Evolutionary conservation across 257 asterid species (phyloP), one percentile per base, ranked within the genome.

Genomic region (Ehretia macrophylla): DNA sequence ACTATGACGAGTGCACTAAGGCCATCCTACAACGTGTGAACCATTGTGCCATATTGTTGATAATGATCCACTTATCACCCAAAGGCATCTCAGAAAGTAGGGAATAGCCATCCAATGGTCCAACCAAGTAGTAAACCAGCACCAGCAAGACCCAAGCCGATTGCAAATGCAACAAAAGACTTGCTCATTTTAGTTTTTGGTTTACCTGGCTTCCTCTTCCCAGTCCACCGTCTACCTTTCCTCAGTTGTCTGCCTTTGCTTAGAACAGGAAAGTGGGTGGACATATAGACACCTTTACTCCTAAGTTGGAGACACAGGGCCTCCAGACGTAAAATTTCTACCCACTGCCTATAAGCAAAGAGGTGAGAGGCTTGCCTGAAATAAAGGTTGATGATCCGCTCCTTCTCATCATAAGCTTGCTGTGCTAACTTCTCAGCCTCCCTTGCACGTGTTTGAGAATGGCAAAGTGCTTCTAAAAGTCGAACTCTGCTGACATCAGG

Each of bases 391-490:
- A 77, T 76, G 10, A 83, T 69, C 5, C 79, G 82, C 66, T 91
- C 96, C 72, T 85, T 91, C 81, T 91, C 94, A 4, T 65, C 83
- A 49, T 67, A 69, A 38, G 91, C 92, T 77, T 65, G 74, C 63
- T 79, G 77, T 67, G 96, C 95, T 21, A 75, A 91, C 58, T 40
- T 72, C 81, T 88, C 98, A 1, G 98, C 96, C 76, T 88, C 94
- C 73, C 98, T 84, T 63, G 96, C 98, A 32, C 98, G 96, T 8
- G 96, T 85, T 80, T 91, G 98, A 20, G 96, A 91, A 68, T 83
- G 98, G 12, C 90, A 51, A 11, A 91, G 82, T 14, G 96, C 98
- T 70, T 88, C 86, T 61, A 88, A 71, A 39, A 91, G 73, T 67
- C 74, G 77, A 62, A 82, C 85, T 73, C 74, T 77, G 57, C 32